Percentiles rank a stretch among this genome's conserved stretches.
Conservation (phyloP, 371 early-diverging fungal genomes). For the Rhizopus microsporus region DNA sequence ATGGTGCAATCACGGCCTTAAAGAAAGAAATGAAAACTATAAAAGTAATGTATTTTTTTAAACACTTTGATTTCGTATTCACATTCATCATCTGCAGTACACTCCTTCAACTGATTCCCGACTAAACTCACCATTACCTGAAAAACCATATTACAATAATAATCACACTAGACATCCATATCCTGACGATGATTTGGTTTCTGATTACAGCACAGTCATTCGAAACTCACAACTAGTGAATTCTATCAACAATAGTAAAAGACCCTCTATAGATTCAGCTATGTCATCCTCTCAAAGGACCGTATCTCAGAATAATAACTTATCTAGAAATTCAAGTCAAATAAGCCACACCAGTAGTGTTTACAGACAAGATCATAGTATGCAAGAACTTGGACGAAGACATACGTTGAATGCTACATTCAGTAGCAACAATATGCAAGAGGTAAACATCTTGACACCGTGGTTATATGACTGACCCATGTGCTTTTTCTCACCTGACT, state of each 20-base stretch:
- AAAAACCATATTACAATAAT: slow-evolving; percentile 7
- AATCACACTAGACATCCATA: slow-evolving; percentile 12
- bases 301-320: background rate
- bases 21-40: slow-evolving; percentile 23
- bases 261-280: background rate
- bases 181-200: slow-evolving; percentile 35
- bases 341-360: background rate
- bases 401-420: background rate
- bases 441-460: slow-evolving; percentile 4
- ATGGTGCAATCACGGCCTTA: slow-evolving; percentile 62
- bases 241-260: background rate
- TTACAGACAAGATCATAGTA: background rate
- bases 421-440: slow-evolving; percentile 9
- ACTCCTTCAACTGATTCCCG: background rate
- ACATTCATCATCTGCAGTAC: no score
- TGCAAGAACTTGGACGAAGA: background rate
- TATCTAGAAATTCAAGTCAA: background rate
- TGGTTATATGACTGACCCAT: no score
- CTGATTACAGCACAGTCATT: slow-evolving; percentile 33
- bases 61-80: no score
- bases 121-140: background rate
- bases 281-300: no score
- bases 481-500: no score
- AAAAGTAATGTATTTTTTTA: no score
- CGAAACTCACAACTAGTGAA: slow-evolving; percentile 16